Evolutionary conservation across 768 basidiomycete genomes (phyloP).

Genomic region (Filobasidium floriforme): DNA sequence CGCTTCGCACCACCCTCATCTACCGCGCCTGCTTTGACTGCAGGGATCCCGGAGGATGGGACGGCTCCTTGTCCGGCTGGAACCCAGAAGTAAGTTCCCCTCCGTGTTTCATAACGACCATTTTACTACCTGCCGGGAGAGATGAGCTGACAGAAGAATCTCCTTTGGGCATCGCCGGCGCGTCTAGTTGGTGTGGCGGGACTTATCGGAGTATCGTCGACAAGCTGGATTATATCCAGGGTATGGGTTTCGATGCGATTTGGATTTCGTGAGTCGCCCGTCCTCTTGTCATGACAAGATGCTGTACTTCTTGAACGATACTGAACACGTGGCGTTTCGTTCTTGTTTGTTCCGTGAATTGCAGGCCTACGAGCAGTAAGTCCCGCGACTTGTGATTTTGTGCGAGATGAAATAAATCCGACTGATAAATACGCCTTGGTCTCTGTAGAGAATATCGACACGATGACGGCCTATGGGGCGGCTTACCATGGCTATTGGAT

Average conservation of each 20-base stretch:
- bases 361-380: conserved; percentile 12
- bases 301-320: too few species aligned
- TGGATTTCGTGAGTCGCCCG: conserved; percentile 38
- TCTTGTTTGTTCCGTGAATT: background rate
- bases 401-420: background rate
- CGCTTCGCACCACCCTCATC: conserved; percentile 63
- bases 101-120: background rate
- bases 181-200: conserved; percentile 65
- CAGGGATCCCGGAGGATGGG: conserved; percentile 31
- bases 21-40: conserved; percentile 47
- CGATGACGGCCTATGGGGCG: conserved; percentile 63
- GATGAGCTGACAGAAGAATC: too few species aligned
- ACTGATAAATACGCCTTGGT: conserved; percentile 64
- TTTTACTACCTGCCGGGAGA: background rate
- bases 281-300: too few species aligned
- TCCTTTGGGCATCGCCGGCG: too few species aligned
- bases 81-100: background rate
- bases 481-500: conserved; percentile 63
- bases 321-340: background rate
- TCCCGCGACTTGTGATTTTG: background rate
- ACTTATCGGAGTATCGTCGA: conserved; percentile 66
- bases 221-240: conserved; percentile 74
- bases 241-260: conserved; percentile 60
- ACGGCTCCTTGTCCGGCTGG: background rate
- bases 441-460: conserved; percentile 59